These are phyloP conservation scores for Jackrogersella minutella DNA, from an alignment of 495 filamentous ascomycete genomes.

Conservation along the genomic window DNA sequence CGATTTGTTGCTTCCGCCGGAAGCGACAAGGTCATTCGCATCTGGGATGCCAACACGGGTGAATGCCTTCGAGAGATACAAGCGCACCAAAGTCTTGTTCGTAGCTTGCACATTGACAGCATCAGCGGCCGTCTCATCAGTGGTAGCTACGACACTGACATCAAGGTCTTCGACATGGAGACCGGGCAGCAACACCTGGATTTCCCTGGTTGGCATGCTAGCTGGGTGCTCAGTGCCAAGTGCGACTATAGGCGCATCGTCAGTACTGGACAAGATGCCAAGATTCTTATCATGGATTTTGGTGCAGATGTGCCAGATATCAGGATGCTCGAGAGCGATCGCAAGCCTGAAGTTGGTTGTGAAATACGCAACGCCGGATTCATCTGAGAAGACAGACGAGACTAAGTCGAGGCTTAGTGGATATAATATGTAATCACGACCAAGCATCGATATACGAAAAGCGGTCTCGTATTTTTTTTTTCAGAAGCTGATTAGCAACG, in stretches of 20 bases:
- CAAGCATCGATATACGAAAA: not conserved
- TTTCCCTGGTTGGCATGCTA: constrained; percentile 89
- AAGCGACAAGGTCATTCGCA: constrained; percentile 91
- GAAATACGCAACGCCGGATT: constrained; percentile 40
- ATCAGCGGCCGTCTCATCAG: constrained; percentile 83
- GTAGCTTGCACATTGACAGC: constrained; percentile 87
- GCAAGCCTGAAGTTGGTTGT: constrained; percentile 38
- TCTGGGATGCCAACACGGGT: constrained; percentile 92
- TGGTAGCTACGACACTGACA: constrained; percentile 90
- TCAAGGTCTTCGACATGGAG: constrained; percentile 89
- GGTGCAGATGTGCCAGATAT: constrained; percentile 65
- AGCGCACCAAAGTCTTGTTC: constrained; percentile 82
- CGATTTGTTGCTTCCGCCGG: constrained; percentile 89
- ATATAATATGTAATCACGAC: constrained; percentile 25
- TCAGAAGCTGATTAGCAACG: not conserved
- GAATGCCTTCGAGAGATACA: constrained; percentile 77
- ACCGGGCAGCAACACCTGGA: constrained; percentile 75
- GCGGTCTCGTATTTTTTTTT: not conserved
- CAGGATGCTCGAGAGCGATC: constrained; percentile 59
- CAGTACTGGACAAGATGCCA: constrained; percentile 90
- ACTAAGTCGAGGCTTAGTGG: not conserved
- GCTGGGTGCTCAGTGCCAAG: constrained; percentile 96
- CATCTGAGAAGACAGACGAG: constrained; percentile 27
- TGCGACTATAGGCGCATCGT: constrained; percentile 93
- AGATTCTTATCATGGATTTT: constrained; percentile 91